These are phyloP conservation scores for Ceriops tagal DNA, from an alignment of 345 rosid species.

Conservation along the genomic window DNA sequence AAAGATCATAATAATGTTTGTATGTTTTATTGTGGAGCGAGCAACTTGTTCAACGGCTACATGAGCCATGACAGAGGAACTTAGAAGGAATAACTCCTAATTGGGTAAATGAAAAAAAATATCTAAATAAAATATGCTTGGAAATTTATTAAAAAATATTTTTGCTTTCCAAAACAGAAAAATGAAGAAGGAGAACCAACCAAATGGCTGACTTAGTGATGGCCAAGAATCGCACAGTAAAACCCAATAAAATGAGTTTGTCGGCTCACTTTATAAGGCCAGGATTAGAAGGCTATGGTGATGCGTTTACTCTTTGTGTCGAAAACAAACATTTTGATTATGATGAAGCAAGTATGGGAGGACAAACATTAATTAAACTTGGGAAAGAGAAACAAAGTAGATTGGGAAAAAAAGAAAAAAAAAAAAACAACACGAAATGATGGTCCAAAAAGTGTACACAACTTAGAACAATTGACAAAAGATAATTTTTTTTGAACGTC, in stretches of 20 bases:
- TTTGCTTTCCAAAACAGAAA: not conserved
- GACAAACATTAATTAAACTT: constrained; percentile 32
- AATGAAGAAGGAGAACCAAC: constrained; percentile 16
- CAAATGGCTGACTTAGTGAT: constrained; percentile 26
- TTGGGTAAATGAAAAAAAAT: constrained; percentile 21
- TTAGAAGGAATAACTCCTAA: constrained; percentile 41
- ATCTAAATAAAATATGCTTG: constrained; percentile 18
- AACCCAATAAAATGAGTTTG: constrained; percentile 45
- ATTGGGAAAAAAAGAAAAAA: not conserved
- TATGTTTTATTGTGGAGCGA: constrained; percentile 24
- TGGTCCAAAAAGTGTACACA: constrained; percentile 27
- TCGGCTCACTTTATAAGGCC: constrained; percentile 52
- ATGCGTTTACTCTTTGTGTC: constrained; percentile 26
- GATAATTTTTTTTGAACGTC: not conserved
- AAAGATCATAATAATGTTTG: not conserved
- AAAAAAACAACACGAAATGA: constrained; percentile 26
- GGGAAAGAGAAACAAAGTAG: not conserved
- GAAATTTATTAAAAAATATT: constrained; percentile 5
- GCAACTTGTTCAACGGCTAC: constrained; percentile 29
- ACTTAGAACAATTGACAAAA: not conserved
- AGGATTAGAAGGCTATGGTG: constrained; percentile 28
- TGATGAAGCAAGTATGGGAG: constrained; percentile 37
- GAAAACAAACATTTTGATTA: constrained; percentile 35
- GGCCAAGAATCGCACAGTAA: constrained; percentile 43
- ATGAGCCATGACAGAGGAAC: constrained; percentile 24